Evolutionary conservation across 1,284 basidiomycete genomes (phyloP).

Genomic region (Puccinia novopanici): DNA sequence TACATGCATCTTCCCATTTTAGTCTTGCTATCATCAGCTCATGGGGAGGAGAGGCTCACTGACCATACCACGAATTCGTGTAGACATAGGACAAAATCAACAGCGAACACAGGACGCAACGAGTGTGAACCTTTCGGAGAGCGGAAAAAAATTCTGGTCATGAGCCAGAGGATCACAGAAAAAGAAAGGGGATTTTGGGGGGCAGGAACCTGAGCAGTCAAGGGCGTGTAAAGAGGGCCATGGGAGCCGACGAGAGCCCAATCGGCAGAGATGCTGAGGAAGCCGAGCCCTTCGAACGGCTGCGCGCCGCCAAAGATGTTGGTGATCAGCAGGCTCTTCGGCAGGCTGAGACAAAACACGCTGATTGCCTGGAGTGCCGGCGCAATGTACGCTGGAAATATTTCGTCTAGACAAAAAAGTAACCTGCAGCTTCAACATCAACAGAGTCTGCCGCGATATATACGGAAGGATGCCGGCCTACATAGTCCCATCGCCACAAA

Average conservation of each 20-base stretch:
- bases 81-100: constrained; percentile 45
- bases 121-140: constrained; percentile 40
- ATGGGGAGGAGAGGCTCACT: background rate
- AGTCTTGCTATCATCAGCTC: background rate
- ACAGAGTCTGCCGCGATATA: background rate
- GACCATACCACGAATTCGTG: constrained; percentile 49
- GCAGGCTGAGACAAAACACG: constrained; percentile 41
- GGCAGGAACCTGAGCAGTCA: constrained; percentile 31
- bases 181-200: background rate
- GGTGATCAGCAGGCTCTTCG: constrained; percentile 27
- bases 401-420: constrained; percentile 36
- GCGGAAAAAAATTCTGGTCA: background rate
- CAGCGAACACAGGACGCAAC: constrained; percentile 37
- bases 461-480: background rate
- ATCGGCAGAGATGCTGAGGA: constrained; percentile 40
- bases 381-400: constrained; percentile 45
- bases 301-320: constrained; percentile 45
- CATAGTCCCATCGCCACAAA: constrained; percentile 45
- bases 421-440: background rate
- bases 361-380: constrained; percentile 48
- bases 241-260: constrained; percentile 46
- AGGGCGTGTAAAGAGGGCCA: constrained; percentile 44
- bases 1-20: background rate
- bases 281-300: constrained; percentile 49
- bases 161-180: background rate